A percentile compares a stretch with the other conserved stretches of the same genome.
Conservation (phyloP, 768 basidiomycete genomes). For the Suillus plorans region DNA sequence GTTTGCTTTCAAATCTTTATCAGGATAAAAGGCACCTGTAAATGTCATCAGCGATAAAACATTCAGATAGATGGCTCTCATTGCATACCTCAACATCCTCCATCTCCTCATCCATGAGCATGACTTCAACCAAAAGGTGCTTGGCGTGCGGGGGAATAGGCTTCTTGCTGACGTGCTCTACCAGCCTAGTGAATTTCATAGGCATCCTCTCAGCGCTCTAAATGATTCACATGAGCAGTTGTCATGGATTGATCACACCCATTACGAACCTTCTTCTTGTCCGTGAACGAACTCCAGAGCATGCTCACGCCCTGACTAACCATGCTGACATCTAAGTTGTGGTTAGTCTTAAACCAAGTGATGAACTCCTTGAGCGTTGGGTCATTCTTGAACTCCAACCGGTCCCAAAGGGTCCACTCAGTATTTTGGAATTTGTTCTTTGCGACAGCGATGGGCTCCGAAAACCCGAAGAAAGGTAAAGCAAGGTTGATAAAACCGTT, state of each 20-base stretch:
- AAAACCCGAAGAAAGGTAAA: slow-evolving; percentile 98
- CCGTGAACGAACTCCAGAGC: slow-evolving; percentile 94
- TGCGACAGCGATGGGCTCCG: slow-evolving; percentile 88
- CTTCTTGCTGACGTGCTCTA: slow-evolving; percentile 94
- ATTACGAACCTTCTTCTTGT: slow-evolving; percentile 79
- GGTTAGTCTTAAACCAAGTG: slow-evolving; percentile 77
- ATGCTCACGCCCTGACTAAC: slow-evolving; percentile 97
- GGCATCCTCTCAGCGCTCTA: slow-evolving; percentile 85
- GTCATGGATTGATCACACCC: not conserved
- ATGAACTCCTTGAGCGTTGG: slow-evolving; percentile 86
- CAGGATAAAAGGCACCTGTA: slow-evolving; percentile 81
- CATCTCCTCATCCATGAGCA: slow-evolving; percentile 88
- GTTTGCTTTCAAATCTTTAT: slow-evolving; percentile 50
- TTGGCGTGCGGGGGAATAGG: slow-evolving; percentile 80
- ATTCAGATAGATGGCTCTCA: not conserved
- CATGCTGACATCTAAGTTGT: slow-evolving; percentile 90
- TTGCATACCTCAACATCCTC: slow-evolving; percentile 87
- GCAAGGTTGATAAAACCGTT: slow-evolving; percentile 99
- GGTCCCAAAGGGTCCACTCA: slow-evolving; percentile 99
- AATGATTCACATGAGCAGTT: slow-evolving; percentile 7
- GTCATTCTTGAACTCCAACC: slow-evolving; percentile 89
- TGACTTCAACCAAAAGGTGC: slow-evolving; percentile 89
- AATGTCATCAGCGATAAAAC: not conserved
- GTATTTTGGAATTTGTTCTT: slow-evolving; percentile 86
- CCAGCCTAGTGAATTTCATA: slow-evolving; percentile 89